Conservation (phyloP, 2,329 filamentous ascomycete species). For the Cytospora leucostoma region DNA sequence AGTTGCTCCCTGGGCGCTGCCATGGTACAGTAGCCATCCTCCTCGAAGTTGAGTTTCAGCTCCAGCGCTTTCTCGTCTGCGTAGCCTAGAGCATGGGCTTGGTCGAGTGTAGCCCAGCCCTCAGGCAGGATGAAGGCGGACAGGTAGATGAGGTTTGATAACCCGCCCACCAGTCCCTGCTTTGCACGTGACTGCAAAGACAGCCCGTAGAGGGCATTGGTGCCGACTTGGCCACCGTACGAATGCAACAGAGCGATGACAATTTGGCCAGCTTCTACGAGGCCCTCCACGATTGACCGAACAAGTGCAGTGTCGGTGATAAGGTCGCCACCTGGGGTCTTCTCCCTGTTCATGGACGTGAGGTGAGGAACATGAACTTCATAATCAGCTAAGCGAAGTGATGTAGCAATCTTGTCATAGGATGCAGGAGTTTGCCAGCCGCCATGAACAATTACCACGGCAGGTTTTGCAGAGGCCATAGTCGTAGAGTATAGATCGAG, state of each 20-base stretch:
- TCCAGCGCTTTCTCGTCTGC: background rate
- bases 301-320: conserved; percentile 30
- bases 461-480: background rate
- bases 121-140: conserved; percentile 15
- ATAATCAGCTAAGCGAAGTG: conserved; percentile 27
- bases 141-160: conserved; percentile 33
- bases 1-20: background rate
- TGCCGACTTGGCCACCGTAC: conserved; percentile 35
- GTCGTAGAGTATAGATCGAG: too few species aligned
- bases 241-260: conserved; percentile 33
- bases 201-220: conserved; percentile 32
- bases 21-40: conserved; percentile 2
- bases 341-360: conserved; percentile 26
- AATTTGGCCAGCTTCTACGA: conserved; percentile 29
- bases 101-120: background rate
- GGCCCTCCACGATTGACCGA: conserved; percentile 27
- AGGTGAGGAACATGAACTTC: conserved; percentile 30
- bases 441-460: conserved; percentile 28
- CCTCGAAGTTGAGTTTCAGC: conserved; percentile 1
- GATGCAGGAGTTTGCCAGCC: conserved; percentile 29
- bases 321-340: conserved; percentile 32
- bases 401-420: conserved; percentile 29
- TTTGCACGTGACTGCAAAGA: conserved; percentile 20
- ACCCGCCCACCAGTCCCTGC: conserved; percentile 29
- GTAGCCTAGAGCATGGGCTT: background rate